phyloP scores from a whole-genome alignment of 129 eudicot genomes.

The Tanacetum coccineum region DNA sequence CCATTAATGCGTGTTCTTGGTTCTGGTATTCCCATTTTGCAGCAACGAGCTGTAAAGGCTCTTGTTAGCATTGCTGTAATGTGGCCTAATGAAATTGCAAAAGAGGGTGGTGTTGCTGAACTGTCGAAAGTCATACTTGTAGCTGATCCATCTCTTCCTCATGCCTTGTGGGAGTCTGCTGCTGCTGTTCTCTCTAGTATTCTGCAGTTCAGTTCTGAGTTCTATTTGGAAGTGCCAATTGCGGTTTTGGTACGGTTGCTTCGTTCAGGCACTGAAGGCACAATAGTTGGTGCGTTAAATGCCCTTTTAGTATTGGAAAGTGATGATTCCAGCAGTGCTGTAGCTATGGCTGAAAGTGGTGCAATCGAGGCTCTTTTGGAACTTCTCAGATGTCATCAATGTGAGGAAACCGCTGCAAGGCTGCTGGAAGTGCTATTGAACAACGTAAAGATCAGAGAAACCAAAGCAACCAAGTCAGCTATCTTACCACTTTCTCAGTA shows the following conservation, averaged over 20 bases:
- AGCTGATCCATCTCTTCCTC: constrained; percentile 85
- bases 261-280: constrained; percentile 80
- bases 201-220: constrained; percentile 94
- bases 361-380: constrained; percentile 94
- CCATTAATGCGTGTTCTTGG: constrained; percentile 88
- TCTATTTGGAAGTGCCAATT: constrained; percentile 87
- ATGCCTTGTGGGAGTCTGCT: constrained; percentile 89
- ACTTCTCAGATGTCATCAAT: constrained; percentile 84
- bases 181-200: constrained; percentile 86
- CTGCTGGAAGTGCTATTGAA: constrained; percentile 79
- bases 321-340: constrained; percentile 86
- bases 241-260: constrained; percentile 94
- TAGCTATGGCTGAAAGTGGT: constrained; percentile 99
- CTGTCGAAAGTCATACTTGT: constrained; percentile 87
- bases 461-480: constrained; percentile 79
- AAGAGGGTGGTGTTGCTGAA: constrained; percentile 94
- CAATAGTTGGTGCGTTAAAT: constrained; percentile 78
- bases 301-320: constrained; percentile 93
- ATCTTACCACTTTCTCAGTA: constrained; percentile 86
- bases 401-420: constrained; percentile 96
- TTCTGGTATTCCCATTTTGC: constrained; percentile 82
- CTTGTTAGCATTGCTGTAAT: constrained; percentile 69
- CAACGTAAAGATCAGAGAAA: constrained; percentile 88
- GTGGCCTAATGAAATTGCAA: constrained; percentile 98
- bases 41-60: constrained; percentile 94